A percentile compares a stretch with the other conserved stretches of the same genome.
phyloP scores from a whole-genome alignment of 139 green algal species.

The Nannochloris sp. region DNA sequence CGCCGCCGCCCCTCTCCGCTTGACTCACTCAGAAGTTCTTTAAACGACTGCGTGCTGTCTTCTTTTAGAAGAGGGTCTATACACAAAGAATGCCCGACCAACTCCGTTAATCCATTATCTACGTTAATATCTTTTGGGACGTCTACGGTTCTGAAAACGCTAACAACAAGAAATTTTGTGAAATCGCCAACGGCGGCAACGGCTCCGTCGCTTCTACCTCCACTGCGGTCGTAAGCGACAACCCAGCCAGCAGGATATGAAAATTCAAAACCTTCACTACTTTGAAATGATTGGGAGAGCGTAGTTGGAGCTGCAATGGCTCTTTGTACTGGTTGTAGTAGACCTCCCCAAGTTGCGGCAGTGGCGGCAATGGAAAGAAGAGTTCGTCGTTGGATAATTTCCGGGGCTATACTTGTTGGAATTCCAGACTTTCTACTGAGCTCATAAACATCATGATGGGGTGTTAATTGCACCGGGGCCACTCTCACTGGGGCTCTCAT shows the following conservation, averaged over 20 bases:
- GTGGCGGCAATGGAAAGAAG: neutral
- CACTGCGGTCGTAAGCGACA: conserved; percentile 23
- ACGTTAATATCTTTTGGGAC: neutral
- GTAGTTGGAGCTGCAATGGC: neutral
- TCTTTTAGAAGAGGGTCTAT: conserved; percentile 12
- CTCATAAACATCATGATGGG: neutral
- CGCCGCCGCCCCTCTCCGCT: neutral
- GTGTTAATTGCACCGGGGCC: neutral
- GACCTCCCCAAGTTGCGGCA: neutral
- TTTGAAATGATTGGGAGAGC: conserved; percentile 2
- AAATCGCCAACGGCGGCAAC: conserved; percentile 21
- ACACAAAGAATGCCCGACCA: neutral
- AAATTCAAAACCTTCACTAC: conserved; percentile 19
- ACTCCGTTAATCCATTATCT: neutral
- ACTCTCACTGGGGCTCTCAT: neutral
- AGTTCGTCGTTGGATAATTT: neutral
- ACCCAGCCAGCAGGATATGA: conserved; percentile 20
- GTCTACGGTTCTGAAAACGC: conserved; percentile 1
- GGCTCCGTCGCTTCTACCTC: conserved; percentile 13
- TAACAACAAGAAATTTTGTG: conserved; percentile 8
- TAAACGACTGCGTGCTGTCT: conserved; percentile 7
- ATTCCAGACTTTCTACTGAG: no score
- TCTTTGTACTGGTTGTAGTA: neutral
- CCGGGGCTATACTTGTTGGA: neutral
- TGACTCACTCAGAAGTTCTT: conserved; percentile 3